These are phyloP conservation scores for Lepidopterella palustris DNA, from an alignment of 495 filamentous ascomycete genomes.

Conservation along the genomic window DNA sequence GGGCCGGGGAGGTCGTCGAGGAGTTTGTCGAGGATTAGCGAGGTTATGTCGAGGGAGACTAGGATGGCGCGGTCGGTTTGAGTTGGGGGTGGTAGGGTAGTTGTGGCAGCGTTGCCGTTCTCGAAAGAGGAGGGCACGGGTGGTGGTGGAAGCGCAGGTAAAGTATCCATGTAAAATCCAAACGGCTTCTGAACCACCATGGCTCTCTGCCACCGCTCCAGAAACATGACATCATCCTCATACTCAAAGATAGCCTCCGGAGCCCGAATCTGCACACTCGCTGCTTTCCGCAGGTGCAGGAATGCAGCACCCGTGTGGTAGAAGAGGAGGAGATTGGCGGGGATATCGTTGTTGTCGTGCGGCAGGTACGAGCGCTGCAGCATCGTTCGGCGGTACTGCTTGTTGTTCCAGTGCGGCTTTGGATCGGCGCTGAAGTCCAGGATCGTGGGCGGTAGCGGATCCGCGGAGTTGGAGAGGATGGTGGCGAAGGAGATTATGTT, in stretches of 20 bases:
- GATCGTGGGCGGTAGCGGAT: neutral
- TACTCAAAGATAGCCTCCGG: no score
- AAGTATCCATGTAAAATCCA: neutral
- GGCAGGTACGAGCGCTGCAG: neutral
- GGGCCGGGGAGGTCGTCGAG: neutral
- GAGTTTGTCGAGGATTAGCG: neutral
- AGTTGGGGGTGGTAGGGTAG: neutral
- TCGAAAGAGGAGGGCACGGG: neutral
- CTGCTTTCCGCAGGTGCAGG: neutral
- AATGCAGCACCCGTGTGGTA: neutral
- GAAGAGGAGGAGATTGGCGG: neutral
- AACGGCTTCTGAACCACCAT: neutral
- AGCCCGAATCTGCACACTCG: neutral
- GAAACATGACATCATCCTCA: no score
- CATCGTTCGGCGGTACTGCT: neutral
- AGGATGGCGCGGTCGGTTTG: neutral
- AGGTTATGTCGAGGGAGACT: neutral
- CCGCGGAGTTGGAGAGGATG: neutral
- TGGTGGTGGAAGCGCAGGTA: neutral
- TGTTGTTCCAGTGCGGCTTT: neutral
- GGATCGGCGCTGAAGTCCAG: neutral
- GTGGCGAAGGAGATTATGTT: neutral
- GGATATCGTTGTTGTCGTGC: neutral
- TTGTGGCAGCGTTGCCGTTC: no score
- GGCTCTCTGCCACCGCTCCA: no score